These are phyloP conservation scores for Adansonia grandidieri DNA, from an alignment of 441 rosid species.

Conservation along the genomic window DNA sequence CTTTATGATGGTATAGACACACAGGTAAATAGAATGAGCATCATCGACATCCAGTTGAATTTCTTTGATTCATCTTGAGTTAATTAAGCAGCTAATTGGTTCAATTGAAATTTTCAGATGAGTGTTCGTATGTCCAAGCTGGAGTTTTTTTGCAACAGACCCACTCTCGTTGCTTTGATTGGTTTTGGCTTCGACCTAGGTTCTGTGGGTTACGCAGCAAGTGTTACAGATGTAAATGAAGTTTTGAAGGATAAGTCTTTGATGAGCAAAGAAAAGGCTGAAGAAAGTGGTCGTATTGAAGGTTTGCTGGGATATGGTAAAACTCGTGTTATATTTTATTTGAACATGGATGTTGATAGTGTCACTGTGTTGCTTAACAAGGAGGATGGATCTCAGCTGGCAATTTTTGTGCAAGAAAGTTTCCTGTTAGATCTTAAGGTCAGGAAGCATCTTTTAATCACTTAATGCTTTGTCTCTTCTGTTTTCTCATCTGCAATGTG, in stretches of 20 bases:
- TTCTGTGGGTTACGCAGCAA: conserved; percentile 41
- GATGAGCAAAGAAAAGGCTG: conserved; percentile 64
- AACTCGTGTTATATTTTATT: conserved; percentile 88
- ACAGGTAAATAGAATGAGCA: conserved; percentile 61
- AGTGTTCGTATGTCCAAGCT: conserved; percentile 93
- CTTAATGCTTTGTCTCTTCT: conserved; percentile 11
- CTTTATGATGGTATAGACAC: conserved; percentile 93
- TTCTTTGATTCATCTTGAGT: conserved; percentile 10
- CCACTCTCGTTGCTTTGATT: conserved; percentile 92
- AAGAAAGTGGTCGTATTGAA: conserved; percentile 72
- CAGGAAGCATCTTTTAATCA: conserved; percentile 13
- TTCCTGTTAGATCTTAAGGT: conserved; percentile 94
- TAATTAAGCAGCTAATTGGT: conserved; percentile 37
- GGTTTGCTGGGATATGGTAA: conserved; percentile 97
- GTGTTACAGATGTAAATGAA: conserved; percentile 40
- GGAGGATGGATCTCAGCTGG: conserved; percentile 98
- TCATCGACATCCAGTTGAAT: conserved; percentile 29
- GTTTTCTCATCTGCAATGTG: not conserved
- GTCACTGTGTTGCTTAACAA: conserved; percentile 90
- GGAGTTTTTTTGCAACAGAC: conserved; percentile 96
- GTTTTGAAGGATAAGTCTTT: conserved; percentile 49
- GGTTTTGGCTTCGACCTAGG: conserved; percentile 87
- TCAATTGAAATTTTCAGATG: conserved; percentile 68
- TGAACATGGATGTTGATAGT: conserved; percentile 88
- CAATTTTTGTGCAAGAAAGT: conserved; percentile 93